Evolutionary conservation across 2,329 filamentous ascomycete species (phyloP).

Genomic region (Zalaria obscura): DNA sequence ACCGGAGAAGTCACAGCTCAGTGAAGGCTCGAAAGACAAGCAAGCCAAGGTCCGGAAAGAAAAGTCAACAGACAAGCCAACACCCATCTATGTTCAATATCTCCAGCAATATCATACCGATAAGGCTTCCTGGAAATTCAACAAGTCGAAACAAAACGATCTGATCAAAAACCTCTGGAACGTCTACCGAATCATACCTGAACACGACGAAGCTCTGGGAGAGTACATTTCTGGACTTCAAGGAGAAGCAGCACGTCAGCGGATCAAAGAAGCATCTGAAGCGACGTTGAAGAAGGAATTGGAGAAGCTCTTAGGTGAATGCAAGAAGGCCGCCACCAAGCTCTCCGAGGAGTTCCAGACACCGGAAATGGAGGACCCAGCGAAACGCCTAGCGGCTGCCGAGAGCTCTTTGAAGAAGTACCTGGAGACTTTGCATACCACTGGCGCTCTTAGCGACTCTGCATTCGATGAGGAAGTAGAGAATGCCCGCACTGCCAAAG

Average conservation of each 20-base stretch:
- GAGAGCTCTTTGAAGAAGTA: constrained; percentile 21
- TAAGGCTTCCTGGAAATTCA: constrained; percentile 77
- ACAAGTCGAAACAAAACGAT: constrained; percentile 80
- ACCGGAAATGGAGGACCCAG: constrained; percentile 19
- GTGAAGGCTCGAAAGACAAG: constrained; percentile 15
- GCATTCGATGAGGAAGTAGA: constrained; percentile 19
- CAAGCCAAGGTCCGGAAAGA: constrained; percentile 7
- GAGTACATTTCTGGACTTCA: constrained; percentile 69
- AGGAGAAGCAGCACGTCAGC: constrained; percentile 52
- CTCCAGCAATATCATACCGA: constrained; percentile 60
- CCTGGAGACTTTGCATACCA: constrained; percentile 15
- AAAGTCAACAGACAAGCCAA: constrained; percentile 5
- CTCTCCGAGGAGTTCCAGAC: background rate
- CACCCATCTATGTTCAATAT: constrained; percentile 56
- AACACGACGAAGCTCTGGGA: constrained; percentile 55
- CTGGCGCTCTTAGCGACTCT: constrained; percentile 9
- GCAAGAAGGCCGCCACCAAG: constrained; percentile 3
- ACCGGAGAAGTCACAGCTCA: constrained; percentile 1
- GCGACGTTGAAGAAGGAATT: constrained; percentile 39
- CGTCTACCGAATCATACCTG: constrained; percentile 52
- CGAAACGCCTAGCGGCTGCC: constrained; percentile 20
- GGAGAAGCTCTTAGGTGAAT: constrained; percentile 1
- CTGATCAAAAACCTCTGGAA: constrained; percentile 74
- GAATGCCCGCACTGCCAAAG: constrained; percentile 18
- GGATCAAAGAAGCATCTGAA: constrained; percentile 52